A percentile compares a stretch with the other conserved stretches of the same genome.
Conservation (phyloP, 768 basidiomycete species). For the Collybia sp. region DNA sequence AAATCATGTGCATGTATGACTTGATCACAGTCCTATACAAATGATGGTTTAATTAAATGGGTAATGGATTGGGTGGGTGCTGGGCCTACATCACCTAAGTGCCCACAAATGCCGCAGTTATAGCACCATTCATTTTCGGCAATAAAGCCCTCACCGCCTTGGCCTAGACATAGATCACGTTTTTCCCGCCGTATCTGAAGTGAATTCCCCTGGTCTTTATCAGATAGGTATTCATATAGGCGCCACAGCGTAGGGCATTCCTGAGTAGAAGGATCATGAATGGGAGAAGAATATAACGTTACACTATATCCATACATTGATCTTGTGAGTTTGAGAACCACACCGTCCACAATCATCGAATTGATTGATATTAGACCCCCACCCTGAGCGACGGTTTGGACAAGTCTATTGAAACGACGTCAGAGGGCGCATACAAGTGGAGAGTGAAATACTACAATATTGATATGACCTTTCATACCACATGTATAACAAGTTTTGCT, state of each 20-base stretch:
- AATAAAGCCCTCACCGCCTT: constrained; percentile 79
- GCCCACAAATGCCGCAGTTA: constrained; percentile 69
- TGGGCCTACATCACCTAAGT: constrained; percentile 72
- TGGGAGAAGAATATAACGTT: neutral
- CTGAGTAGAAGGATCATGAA: constrained; percentile 26
- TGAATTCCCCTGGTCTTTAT: constrained; percentile 41
- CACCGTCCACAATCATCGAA: constrained; percentile 65
- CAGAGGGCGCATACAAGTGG: no score
- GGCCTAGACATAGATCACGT: constrained; percentile 45
- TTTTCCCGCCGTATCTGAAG: constrained; percentile 45
- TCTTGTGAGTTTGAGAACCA: constrained; percentile 56
- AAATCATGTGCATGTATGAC: constrained; percentile 31
- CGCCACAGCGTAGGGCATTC: constrained; percentile 85
- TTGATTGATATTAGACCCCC: constrained; percentile 15
- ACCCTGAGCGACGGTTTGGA: constrained; percentile 49
- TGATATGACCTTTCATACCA: constrained; percentile 83
- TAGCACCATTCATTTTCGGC: constrained; percentile 77
- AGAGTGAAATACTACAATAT: constrained; percentile 36
- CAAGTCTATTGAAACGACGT: constrained; percentile 43
- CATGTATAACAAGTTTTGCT: constrained; percentile 78
- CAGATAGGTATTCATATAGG: constrained; percentile 66
- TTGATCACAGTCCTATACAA: constrained; percentile 54
- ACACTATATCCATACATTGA: constrained; percentile 45
- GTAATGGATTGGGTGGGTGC: neutral
- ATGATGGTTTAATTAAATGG: neutral